These are phyloP conservation scores for Phtheirospermum japonicum DNA, from an alignment of 257 asterid species.

Conservation along the genomic window DNA sequence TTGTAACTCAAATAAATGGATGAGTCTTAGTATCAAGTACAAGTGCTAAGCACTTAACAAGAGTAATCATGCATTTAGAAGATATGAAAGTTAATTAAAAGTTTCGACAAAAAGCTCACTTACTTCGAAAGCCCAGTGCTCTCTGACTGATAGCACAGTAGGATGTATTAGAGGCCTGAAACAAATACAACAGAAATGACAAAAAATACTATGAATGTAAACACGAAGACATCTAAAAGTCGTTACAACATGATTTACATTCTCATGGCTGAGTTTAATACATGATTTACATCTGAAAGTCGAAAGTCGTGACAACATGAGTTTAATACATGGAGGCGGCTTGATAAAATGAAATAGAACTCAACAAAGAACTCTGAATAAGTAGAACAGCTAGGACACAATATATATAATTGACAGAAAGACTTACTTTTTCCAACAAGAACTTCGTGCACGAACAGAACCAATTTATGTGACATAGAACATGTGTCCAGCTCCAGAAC, in stretches of 20 bases:
- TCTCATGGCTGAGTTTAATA: background rate
- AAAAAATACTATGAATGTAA: background rate
- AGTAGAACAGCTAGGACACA: background rate
- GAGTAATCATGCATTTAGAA: constrained; percentile 12
- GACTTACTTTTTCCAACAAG: constrained; percentile 33
- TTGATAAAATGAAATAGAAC: constrained; percentile 14
- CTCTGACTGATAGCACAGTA: constrained; percentile 27
- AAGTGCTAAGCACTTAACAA: too few species aligned
- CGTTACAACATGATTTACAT: constrained; percentile 1
- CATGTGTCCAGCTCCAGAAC: constrained; percentile 33
- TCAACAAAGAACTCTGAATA: constrained; percentile 1
- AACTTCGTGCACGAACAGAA: constrained; percentile 27
- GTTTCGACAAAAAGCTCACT: constrained; percentile 31
- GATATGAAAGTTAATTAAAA: background rate
- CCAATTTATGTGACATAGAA: constrained; percentile 30
- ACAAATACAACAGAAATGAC: constrained; percentile 17
- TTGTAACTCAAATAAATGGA: too few species aligned
- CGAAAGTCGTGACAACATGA: too few species aligned
- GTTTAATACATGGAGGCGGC: background rate
- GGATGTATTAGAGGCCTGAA: constrained; percentile 33
- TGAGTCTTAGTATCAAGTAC: too few species aligned
- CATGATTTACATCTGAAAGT: too few species aligned
- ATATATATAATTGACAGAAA: background rate
- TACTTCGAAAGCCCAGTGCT: constrained; percentile 39
- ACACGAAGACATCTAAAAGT: background rate